Evolutionary conservation across 1,284 basidiomycete genomes (phyloP), one percentile per base, ranked within the genome.

Genomic region (Microbotryomycetes sp.): DNA sequence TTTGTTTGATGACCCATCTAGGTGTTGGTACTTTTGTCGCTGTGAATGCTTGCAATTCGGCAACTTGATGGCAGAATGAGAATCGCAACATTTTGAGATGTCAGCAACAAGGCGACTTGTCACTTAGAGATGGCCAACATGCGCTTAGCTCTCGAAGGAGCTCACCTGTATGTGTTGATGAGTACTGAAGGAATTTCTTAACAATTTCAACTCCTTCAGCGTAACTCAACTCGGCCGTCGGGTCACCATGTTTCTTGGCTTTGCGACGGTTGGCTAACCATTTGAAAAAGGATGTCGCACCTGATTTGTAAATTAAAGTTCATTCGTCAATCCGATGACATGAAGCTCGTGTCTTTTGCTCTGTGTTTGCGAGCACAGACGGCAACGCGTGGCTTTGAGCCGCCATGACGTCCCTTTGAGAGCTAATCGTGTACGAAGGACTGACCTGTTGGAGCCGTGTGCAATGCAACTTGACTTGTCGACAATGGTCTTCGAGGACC

Each of bases 31-130:
- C 71, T 9, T 71, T 65, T 69, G 74, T 75, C 2, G 75, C 76
- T 2, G 77, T 77, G 62, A 77, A 79, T 5, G 71, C 70, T 63
- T 79, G 78, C 19, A 78, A 72, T 53, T 78, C 76, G 56, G 76
- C 76, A 9, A 79, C 73, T 29, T 73, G 19, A 72, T 65, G 75
- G 3, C 23, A 15, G n/a, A n/a, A n/a, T n/a, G n/a, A n/a, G n/a
- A n/a, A n/a, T n/a, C n/a, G n/a, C n/a, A n/a, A n/a, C n/a, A n/a
- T n/a, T n/a, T n/a, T n/a, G n/a, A n/a, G n/a, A n/a, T n/a, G n/a
- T n/a, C n/a, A n/a, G n/a, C n/a, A n/a, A n/a, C n/a, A n/a, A n/a
- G n/a, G n/a, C n/a, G n/a, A n/a, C n/a, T n/a, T n/a, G n/a, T n/a
- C n/a, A n/a, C n/a, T n/a, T n/a, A 12, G 47, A 14, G 47, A 22